Percentiles rank a stretch among this genome's conserved stretches.
phyloP scores from a whole-genome alignment of 1,284 basidiomycete species.

The Ustilago tritici region DNA sequence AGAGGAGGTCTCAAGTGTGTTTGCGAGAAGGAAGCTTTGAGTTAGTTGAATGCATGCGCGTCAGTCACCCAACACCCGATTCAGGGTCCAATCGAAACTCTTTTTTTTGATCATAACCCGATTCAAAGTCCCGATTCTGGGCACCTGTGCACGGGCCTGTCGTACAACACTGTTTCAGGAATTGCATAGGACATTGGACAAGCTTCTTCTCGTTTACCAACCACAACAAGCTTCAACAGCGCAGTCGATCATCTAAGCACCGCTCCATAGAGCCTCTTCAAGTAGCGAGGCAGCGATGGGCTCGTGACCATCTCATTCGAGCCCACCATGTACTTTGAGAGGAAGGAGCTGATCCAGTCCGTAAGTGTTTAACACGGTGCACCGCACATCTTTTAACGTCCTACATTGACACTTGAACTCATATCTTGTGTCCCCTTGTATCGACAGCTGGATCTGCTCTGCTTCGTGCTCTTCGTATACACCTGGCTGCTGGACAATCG shows the following conservation, averaged over 20 bases:
- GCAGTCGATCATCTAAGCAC: background rate
- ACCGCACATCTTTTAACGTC: too few relatives aligned
- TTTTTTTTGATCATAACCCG: constrained; percentile 1
- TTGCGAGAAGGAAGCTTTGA: background rate
- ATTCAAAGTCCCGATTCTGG: constrained; percentile 5
- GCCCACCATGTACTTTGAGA: constrained; percentile 47
- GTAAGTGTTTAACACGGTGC: constrained; percentile 15
- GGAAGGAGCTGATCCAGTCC: constrained; percentile 53
- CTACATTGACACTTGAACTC: background rate
- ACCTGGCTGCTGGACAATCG: constrained; percentile 55
- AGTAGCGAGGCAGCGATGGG: constrained; percentile 17
- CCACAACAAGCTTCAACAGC: background rate
- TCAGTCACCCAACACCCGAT: background rate
- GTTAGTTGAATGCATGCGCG: constrained; percentile 12
- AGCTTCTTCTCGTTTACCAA: background rate
- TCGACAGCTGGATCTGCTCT: constrained; percentile 51
- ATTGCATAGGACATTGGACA: too few relatives aligned
- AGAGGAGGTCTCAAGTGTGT: background rate
- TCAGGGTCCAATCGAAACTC: constrained; percentile 19
- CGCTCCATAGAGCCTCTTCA: background rate
- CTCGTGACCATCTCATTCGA: background rate
- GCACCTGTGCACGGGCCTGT: constrained; percentile 7
- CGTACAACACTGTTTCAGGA: background rate
- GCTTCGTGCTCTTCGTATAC: constrained; percentile 57
- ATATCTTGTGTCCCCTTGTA: background rate